Evolutionary conservation across 805 yeast species (phyloP).

Genomic region (Starmerella vaccinii): DNA sequence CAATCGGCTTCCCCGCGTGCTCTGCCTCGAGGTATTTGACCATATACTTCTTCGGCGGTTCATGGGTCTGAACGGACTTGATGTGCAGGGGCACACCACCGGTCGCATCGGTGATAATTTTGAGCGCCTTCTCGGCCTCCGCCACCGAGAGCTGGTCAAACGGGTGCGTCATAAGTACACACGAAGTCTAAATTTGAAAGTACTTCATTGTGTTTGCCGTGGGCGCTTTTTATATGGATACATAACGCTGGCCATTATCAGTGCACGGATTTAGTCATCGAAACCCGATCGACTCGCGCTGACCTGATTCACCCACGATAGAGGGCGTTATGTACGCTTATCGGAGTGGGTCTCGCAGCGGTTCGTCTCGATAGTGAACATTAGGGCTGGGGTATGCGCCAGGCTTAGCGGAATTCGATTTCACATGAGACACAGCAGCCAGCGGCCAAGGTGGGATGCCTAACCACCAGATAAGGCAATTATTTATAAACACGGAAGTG

Average conservation of each 20-base stretch:
- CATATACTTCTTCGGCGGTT: slow-evolving; percentile 72
- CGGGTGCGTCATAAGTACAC: slow-evolving; percentile 24
- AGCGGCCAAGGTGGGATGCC: background rate
- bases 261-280: background rate
- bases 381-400: background rate
- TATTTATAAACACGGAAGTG: background rate
- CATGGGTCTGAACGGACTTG: slow-evolving; percentile 32
- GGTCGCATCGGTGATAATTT: slow-evolving; percentile 22
- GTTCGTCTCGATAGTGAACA: background rate
- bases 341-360: background rate
- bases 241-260: background rate
- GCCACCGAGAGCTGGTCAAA: slow-evolving; percentile 28
- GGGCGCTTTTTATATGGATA: background rate
- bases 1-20: slow-evolving; percentile 36
- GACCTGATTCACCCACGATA: background rate
- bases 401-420: background rate
- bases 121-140: slow-evolving; percentile 27
- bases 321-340: background rate
- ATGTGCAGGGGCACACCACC: slow-evolving; percentile 28
- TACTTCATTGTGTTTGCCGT: too few species aligned
- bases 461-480: background rate
- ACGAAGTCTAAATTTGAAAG: too few species aligned
- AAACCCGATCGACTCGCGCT: slow-evolving; percentile 3
- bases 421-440: background rate
- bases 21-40: slow-evolving; percentile 56